Evolutionary conservation across 345 rosid genomes (phyloP).

Genomic region (Eucalyptus sp.): DNA sequence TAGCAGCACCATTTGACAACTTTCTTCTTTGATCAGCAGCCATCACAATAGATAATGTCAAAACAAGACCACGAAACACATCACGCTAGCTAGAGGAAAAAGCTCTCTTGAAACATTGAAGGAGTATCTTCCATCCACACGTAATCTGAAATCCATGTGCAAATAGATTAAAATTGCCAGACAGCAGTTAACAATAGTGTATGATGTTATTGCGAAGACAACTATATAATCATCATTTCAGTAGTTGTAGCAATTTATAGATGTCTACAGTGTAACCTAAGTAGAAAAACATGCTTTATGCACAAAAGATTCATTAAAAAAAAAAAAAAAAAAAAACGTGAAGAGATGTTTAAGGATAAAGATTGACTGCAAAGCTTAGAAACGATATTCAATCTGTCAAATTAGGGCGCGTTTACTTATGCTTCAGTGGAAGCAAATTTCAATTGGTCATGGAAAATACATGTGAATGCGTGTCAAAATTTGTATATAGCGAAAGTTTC

Average conservation of each 20-base stretch:
- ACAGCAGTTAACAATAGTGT: not conserved
- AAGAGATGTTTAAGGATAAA: not conserved
- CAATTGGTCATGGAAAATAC: not conserved
- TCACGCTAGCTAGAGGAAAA: not conserved
- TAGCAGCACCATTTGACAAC: constrained; percentile 50
- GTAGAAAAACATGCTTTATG: not conserved
- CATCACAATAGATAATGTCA: constrained; percentile 32
- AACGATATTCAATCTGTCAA: not conserved
- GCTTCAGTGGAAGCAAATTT: not conserved
- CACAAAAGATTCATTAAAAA: not conserved
- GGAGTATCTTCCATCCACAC: not conserved
- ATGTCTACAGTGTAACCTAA: not conserved
- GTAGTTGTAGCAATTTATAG: not conserved
- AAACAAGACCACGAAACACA: not conserved
- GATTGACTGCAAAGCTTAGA: not conserved
- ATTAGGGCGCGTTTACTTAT: not conserved
- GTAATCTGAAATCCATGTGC: not conserved
- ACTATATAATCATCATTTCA: not conserved
- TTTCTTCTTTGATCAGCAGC: constrained; percentile 85
- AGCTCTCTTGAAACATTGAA: not conserved
- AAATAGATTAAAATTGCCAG: not conserved
- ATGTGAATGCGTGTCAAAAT: not conserved
- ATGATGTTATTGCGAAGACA: not conserved
- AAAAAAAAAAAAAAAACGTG: not conserved
- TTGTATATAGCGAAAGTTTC: not conserved